These are phyloP conservation scores for Garcia nutans DNA, from an alignment of 345 rosid genomes.

Conservation along the genomic window DNA sequence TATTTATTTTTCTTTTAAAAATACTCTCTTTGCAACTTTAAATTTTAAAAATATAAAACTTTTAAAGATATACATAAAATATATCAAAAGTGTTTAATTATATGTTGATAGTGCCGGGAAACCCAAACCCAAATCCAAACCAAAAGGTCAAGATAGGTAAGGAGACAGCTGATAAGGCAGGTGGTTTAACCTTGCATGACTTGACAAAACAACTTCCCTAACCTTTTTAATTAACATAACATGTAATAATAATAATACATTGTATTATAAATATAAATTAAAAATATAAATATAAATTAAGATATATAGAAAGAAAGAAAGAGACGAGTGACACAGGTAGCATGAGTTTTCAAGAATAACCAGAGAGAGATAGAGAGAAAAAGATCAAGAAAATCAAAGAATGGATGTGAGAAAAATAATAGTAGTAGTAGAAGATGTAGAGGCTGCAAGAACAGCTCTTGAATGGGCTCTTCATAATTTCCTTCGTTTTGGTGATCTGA, in stretches of 20 bases:
- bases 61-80: no score
- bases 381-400: not conserved
- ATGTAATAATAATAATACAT: no score
- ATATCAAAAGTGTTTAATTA: no score
- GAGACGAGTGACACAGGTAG: not conserved
- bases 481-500: constrained; percentile 40
- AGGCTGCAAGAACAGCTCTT: constrained; percentile 46
- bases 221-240: not conserved
- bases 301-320: not conserved
- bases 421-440: constrained; percentile 49
- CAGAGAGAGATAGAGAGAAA: not conserved
- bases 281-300: no score
- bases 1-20: no score
- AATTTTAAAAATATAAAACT: no score
- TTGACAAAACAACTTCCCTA: not conserved
- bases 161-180: not conserved
- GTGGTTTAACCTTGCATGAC: not conserved
- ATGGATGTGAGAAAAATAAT: constrained; percentile 45
- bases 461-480: constrained; percentile 48
- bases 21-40: no score
- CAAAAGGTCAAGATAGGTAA: not conserved
- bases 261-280: no score
- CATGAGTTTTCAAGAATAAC: not conserved
- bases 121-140: no score
- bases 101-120: no score